A percentile compares a stretch with the other conserved stretches of the same genome.
phyloP scores from a whole-genome alignment of 257 asterid genomes.

The Lithospermum erythrorhizon region DNA sequence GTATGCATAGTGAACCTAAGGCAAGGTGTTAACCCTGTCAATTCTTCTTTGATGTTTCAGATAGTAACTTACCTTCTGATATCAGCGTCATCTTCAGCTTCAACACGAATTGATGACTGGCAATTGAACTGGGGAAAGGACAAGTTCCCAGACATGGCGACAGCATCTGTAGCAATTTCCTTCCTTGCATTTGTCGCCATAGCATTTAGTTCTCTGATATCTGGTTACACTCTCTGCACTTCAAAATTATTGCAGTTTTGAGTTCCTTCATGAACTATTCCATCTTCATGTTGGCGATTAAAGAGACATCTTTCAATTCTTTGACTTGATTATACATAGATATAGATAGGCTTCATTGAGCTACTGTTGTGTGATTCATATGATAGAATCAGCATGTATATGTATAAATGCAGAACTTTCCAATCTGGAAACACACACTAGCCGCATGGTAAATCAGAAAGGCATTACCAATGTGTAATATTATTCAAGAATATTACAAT shows the following conservation, averaged over 20 bases:
- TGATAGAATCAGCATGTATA: too few relatives aligned
- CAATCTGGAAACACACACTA: too few relatives aligned
- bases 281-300: not conserved
- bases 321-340: too few relatives aligned
- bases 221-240: conserved; percentile 65
- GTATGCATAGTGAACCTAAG: too few relatives aligned
- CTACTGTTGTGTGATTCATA: too few relatives aligned
- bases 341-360: too few relatives aligned
- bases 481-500: too few relatives aligned
- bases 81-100: conserved; percentile 91
- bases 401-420: too few relatives aligned
- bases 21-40: not conserved
- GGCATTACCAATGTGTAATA: too few relatives aligned
- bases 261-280: not conserved
- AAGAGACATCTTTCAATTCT: conserved; percentile 3
- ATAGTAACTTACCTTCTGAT: conserved; percentile 70
- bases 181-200: conserved; percentile 71
- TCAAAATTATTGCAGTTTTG: conserved; percentile 24
- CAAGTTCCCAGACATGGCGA: conserved; percentile 76
- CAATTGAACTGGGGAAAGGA: conserved; percentile 74
- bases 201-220: conserved; percentile 62
- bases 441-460: too few relatives aligned
- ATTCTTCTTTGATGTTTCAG: conserved; percentile 28
- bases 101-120: conserved; percentile 72
- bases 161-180: conserved; percentile 56